Conservation (phyloP, 78 protist species). For the Anaeramoeba flamelloides region DNA sequence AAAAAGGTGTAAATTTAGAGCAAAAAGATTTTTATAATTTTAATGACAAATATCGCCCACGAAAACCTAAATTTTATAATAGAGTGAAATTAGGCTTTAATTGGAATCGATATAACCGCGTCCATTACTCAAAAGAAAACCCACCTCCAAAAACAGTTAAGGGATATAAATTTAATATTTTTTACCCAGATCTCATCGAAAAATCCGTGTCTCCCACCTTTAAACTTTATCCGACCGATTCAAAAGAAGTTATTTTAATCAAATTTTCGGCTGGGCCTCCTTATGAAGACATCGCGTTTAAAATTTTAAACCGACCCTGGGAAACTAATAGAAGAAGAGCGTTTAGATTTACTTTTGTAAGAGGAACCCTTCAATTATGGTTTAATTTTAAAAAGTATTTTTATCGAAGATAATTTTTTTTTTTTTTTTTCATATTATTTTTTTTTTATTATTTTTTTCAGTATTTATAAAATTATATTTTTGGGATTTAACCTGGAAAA, state of each 20-base stretch:
- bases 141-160: slow-evolving; percentile 95
- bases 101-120: slow-evolving; percentile 81
- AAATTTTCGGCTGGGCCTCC: slow-evolving; percentile 89
- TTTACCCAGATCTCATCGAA: slow-evolving; percentile 88
- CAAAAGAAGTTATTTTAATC: slow-evolving; percentile 23
- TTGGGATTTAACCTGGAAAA: too few species aligned
- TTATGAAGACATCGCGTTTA: slow-evolving; percentile 90
- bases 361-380: slow-evolving; percentile 73
- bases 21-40: slow-evolving; percentile 39
- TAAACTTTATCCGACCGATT: slow-evolving; percentile 14
- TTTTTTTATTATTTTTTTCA: too few species aligned
- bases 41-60: slow-evolving; percentile 72
- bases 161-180: slow-evolving; percentile 92
- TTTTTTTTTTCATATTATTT: background rate
- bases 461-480: too few species aligned
- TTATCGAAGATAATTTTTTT: slow-evolving; percentile 45
- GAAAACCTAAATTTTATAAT: slow-evolving; percentile 83
- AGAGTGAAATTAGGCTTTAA: slow-evolving; percentile 81
- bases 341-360: slow-evolving; percentile 55
- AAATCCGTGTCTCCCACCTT: slow-evolving; percentile 44
- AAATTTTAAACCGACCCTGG: slow-evolving; percentile 48
- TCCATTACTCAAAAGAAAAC: slow-evolving; percentile 87
- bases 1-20: background rate
- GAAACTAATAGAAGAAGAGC: slow-evolving; percentile 18
- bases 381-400: slow-evolving; percentile 72